Conservation (phyloP, 2,329 filamentous ascomycete genomes). For the Arthrobotrys sphaeroides region DNA sequence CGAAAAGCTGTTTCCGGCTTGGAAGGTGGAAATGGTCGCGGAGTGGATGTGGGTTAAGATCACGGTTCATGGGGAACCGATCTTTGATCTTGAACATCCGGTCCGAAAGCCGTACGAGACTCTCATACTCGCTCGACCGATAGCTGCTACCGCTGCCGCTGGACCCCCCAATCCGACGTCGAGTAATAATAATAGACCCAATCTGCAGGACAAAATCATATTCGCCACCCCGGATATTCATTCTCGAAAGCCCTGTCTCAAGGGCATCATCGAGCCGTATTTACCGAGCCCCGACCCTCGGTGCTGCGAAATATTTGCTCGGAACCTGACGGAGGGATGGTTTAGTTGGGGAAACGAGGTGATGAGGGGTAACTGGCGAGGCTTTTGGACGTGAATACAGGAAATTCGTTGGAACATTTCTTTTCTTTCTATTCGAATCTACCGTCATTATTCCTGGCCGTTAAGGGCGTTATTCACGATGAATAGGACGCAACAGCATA, state of each 20-base stretch:
- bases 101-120: constrained; percentile 83
- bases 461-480: constrained; percentile 40
- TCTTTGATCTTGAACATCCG: constrained; percentile 69
- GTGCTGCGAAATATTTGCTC: constrained; percentile 79
- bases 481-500: constrained; percentile 46
- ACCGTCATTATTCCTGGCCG: background rate
- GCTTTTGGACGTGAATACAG: constrained; percentile 64
- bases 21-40: constrained; percentile 72
- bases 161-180: constrained; percentile 48
- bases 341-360: constrained; percentile 81
- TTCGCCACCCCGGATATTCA: constrained; percentile 78
- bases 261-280: constrained; percentile 65
- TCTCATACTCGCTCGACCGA: constrained; percentile 67
- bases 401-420: background rate
- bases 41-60: constrained; percentile 86
- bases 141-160: background rate
- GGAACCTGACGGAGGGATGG: constrained; percentile 78
- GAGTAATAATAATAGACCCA: constrained; percentile 54
- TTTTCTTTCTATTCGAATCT: background rate
- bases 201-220: constrained; percentile 68
- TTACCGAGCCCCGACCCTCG: constrained; percentile 61
- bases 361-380: constrained; percentile 72
- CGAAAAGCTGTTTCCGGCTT: constrained; percentile 71
- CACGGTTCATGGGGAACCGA: constrained; percentile 71
- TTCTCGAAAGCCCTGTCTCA: constrained; percentile 79